These are phyloP conservation scores for Phellopilus nigrolimitatus DNA, from an alignment of 1,284 basidiomycete genomes.

Conservation along the genomic window DNA sequence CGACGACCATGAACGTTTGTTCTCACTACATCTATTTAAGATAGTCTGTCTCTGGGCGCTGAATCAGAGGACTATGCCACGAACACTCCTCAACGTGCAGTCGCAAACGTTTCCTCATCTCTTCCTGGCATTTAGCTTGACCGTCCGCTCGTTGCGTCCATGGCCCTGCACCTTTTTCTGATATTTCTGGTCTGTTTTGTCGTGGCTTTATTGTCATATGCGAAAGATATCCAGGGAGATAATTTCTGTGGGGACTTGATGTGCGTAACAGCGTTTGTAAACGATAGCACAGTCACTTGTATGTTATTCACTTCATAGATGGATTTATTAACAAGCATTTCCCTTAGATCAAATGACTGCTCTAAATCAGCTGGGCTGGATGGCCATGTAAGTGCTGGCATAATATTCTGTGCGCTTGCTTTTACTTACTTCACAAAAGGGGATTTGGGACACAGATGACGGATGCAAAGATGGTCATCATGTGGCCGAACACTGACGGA, in stretches of 20 bases:
- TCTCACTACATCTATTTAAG: no score
- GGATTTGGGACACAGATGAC: conserved; percentile 54
- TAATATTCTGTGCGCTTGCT: conserved; percentile 3
- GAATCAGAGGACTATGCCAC: no score
- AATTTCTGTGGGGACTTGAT: conserved; percentile 39
- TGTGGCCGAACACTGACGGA: conserved; percentile 42
- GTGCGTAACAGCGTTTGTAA: conserved; percentile 43
- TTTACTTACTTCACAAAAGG: conserved; percentile 27
- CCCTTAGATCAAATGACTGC: conserved; percentile 41
- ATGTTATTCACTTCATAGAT: conserved; percentile 22
- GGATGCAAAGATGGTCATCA: conserved; percentile 36
- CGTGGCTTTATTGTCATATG: neutral
- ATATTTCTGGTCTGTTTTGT: neutral
- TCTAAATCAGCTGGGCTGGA: conserved; percentile 45
- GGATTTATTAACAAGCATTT: neutral
- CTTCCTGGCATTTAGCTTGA: neutral
- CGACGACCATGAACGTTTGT: no score
- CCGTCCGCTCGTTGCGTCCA: neutral
- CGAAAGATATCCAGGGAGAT: conserved; percentile 33
- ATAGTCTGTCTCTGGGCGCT: no score
- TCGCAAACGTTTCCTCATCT: neutral
- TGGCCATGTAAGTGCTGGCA: conserved; percentile 40
- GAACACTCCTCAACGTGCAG: neutral
- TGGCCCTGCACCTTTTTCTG: neutral
- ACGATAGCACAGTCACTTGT: conserved; percentile 42